phyloP scores from a whole-genome alignment of 352 stramenopile genomes.

The Blastocystis sp. region DNA sequence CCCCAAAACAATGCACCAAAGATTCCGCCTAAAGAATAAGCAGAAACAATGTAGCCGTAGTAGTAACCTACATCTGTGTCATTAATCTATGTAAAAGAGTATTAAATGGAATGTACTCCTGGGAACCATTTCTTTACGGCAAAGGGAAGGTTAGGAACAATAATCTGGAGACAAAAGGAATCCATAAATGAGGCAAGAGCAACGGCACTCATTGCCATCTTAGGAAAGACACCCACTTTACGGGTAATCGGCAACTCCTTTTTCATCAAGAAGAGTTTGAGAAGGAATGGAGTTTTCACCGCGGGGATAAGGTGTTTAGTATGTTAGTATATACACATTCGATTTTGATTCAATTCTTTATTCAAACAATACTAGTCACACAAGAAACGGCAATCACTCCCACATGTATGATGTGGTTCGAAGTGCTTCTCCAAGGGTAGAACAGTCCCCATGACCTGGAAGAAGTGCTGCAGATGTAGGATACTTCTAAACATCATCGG shows the following conservation, averaged over 20 bases:
- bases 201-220: slow-evolving; percentile 4
- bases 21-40: slow-evolving; percentile 45
- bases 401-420: no score
- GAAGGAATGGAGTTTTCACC: no score
- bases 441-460: slow-evolving; percentile 7
- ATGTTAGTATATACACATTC: no score
- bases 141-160: slow-evolving; percentile 63
- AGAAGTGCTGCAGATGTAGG: background rate
- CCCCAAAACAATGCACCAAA: slow-evolving; percentile 63
- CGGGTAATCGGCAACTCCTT: background rate
- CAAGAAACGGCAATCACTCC: no score
- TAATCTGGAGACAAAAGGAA: slow-evolving; percentile 43
- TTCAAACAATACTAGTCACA: no score
- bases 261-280: background rate
- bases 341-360: no score
- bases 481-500: background rate
- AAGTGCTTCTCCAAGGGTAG: slow-evolving; percentile 14
- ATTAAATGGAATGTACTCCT: background rate
- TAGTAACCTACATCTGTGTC: slow-evolving; percentile 61
- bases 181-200: slow-evolving; percentile 40
- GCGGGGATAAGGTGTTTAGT: no score
- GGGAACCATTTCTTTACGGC: slow-evolving; percentile 7
- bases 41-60: slow-evolving; percentile 38
- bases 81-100: slow-evolving; percentile 23
- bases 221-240: slow-evolving; percentile 42